Conservation (phyloP, 2,329 filamentous ascomycete genomes). For the Ophiostoma sp. region DNA sequence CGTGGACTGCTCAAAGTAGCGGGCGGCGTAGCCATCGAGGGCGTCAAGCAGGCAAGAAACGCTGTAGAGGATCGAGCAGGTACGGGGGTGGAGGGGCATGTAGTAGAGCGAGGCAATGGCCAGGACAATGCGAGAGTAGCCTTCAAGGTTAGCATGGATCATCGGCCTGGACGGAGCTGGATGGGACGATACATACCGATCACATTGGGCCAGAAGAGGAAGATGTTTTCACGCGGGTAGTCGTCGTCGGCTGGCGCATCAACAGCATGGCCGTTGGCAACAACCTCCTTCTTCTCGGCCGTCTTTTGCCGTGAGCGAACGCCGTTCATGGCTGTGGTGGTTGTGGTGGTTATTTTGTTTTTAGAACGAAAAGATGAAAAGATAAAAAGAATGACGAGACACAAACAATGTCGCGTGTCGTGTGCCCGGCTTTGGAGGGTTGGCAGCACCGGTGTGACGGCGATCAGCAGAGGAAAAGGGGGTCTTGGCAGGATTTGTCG, state of each 20-base stretch:
- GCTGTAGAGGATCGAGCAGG: constrained; percentile 85
- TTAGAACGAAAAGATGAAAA: background rate
- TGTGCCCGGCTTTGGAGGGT: background rate
- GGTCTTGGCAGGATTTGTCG: constrained; percentile 10
- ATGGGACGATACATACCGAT: constrained; percentile 53
- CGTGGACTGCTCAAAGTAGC: constrained; percentile 83
- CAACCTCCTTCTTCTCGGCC: constrained; percentile 29
- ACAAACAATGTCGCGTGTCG: constrained; percentile 2
- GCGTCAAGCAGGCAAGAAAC: constrained; percentile 93
- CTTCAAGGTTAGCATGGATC: constrained; percentile 39
- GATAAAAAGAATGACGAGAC: background rate
- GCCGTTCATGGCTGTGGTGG: constrained; percentile 29
- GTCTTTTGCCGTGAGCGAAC: constrained; percentile 31
- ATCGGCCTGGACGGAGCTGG: too few species aligned
- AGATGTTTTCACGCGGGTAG: constrained; percentile 63
- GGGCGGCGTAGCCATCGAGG: constrained; percentile 88
- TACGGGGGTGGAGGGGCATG: constrained; percentile 97
- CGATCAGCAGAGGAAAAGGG: background rate
- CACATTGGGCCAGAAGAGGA: constrained; percentile 74
- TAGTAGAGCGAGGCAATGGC: constrained; percentile 93
- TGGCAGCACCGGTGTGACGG: background rate
- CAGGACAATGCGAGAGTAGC: constrained; percentile 71
- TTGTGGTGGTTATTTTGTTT: background rate
- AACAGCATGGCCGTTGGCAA: constrained; percentile 19
- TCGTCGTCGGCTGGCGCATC: constrained; percentile 27